Conservation (phyloP, 2,329 filamentous ascomycete genomes). For the Fusarium subglutinans region DNA sequence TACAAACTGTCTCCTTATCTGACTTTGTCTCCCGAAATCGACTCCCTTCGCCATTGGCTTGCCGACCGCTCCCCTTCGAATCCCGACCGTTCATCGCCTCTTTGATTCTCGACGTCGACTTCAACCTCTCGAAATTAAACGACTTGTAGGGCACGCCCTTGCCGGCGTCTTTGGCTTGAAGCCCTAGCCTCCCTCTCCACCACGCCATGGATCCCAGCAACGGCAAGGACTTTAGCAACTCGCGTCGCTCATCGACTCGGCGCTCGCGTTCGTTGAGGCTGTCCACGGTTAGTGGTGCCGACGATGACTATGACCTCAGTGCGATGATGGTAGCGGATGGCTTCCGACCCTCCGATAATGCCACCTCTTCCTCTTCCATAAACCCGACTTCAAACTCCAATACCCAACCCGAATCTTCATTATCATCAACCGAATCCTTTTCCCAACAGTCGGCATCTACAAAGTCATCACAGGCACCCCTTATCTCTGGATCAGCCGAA, state of each 20-base stretch:
- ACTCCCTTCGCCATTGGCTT: constrained; percentile 20
- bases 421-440: constrained; percentile 26
- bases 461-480: constrained; percentile 18
- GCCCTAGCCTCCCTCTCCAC: constrained; percentile 32
- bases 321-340: constrained; percentile 64
- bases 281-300: constrained; percentile 44
- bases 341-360: constrained; percentile 54
- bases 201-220: constrained; percentile 53
- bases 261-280: constrained; percentile 54
- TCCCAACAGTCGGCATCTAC: constrained; percentile 1
- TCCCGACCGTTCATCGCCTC: constrained; percentile 16
- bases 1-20: background rate
- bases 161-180: constrained; percentile 39
- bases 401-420: constrained; percentile 12
- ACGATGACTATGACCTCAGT: constrained; percentile 60
- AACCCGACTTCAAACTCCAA: constrained; percentile 37
- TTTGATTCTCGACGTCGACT: constrained; percentile 23
- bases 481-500: constrained; percentile 33
- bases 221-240: constrained; percentile 51
- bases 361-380: background rate
- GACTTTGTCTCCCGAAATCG: constrained; percentile 3
- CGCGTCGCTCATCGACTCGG: constrained; percentile 55
- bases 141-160: constrained; percentile 37
- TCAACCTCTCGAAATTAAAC: constrained; percentile 32
- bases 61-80: constrained; percentile 13